Evolutionary conservation across 352 stramenopile genomes (phyloP).

Genomic region (Phytophthora fragariae): DNA sequence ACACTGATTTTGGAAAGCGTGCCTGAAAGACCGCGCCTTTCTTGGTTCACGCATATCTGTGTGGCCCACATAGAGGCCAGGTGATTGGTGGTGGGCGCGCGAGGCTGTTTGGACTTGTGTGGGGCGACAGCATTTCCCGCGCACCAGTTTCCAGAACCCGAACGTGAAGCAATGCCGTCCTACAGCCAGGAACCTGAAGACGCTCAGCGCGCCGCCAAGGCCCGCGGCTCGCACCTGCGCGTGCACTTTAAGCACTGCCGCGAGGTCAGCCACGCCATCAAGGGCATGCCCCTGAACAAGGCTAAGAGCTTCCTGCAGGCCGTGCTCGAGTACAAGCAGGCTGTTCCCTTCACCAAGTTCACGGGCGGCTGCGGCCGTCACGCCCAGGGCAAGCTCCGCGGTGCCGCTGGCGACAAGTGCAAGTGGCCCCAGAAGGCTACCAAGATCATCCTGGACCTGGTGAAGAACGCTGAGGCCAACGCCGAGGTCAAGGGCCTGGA

Average conservation of each 20-base stretch:
- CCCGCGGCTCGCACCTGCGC: slow-evolving; percentile 96
- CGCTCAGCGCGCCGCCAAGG: slow-evolving; percentile 92
- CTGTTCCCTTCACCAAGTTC: slow-evolving; percentile 99
- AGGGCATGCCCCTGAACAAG: slow-evolving; percentile 96
- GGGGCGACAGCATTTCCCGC: slow-evolving; percentile 31
- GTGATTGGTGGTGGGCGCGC: slow-evolving; percentile 73
- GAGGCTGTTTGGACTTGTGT: slow-evolving; percentile 31
- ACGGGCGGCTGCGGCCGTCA: slow-evolving; percentile 98
- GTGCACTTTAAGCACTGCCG: slow-evolving; percentile 99
- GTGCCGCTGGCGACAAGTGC: slow-evolving; percentile 96
- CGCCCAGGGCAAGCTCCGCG: slow-evolving; percentile 96
- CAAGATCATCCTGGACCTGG: slow-evolving; percentile 98
- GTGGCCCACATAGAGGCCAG: background rate
- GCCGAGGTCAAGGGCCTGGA: slow-evolving; percentile 98
- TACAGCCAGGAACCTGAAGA: slow-evolving; percentile 94
- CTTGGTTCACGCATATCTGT: background rate
- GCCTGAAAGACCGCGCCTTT: background rate
- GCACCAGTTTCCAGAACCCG: slow-evolving; percentile 80
- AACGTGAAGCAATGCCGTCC: slow-evolving; percentile 84
- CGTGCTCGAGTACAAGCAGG: slow-evolving; percentile 98
- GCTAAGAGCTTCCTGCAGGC: slow-evolving; percentile 96
- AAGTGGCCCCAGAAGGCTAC: slow-evolving; percentile 99
- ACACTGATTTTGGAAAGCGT: background rate
- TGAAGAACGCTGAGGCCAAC: slow-evolving; percentile 99
- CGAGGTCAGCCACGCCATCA: slow-evolving; percentile 98